Conservation (phyloP, 768 basidiomycete species). For the Hericium rajendrae region DNA sequence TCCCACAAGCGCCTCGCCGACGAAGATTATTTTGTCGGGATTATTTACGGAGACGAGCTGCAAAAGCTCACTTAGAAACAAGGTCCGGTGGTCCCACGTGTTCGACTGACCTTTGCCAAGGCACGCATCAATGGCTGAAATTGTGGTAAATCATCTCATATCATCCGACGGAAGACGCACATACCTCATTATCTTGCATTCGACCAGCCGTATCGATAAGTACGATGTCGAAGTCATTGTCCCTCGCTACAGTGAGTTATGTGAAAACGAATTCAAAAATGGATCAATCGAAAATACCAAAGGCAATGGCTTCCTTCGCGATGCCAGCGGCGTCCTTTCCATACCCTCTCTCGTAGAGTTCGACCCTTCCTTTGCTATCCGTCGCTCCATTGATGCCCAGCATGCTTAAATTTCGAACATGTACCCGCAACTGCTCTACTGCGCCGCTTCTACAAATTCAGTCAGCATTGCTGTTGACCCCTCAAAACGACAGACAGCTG, state of each 20-base stretch:
- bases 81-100: background rate
- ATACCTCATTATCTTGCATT: conserved; percentile 98
- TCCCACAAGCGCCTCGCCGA: conserved; percentile 95
- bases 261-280: background rate
- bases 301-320: conserved; percentile 86
- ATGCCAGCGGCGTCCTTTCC: conserved; percentile 99
- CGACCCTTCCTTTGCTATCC: conserved; percentile 68
- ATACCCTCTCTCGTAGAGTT: conserved; percentile 93
- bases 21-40: conserved; percentile 96
- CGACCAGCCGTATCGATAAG: conserved; percentile 96
- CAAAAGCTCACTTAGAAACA: background rate
- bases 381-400: conserved; percentile 60
- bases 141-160: conserved; percentile 4
- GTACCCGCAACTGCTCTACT: conserved; percentile 94
- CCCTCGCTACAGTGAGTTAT: conserved; percentile 46
- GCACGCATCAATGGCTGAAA: conserved; percentile 90
- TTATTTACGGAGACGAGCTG: conserved; percentile 88
- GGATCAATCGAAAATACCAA: conserved; percentile 44
- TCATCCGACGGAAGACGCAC: conserved; percentile 8
- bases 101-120: conserved; percentile 71
- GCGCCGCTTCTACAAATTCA: conserved; percentile 66
- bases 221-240: conserved; percentile 91
- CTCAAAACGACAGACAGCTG: background rate
- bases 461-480: background rate
- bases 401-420: conserved; percentile 89